Conservation (phyloP, 768 basidiomycete species). For the Rhodotorula taiwanensis region DNA sequence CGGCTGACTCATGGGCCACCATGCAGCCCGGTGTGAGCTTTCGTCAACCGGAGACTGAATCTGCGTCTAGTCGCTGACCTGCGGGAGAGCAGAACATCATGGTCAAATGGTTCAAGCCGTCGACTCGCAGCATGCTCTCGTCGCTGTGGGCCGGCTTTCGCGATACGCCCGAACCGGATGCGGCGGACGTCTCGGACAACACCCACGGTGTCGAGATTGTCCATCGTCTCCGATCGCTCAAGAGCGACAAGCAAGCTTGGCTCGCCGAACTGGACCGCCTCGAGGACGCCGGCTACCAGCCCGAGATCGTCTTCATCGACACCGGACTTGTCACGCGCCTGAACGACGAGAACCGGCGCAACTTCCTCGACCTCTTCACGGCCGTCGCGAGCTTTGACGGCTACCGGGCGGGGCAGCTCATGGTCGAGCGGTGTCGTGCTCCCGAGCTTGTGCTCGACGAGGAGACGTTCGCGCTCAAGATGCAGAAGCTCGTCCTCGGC, state of each 20-base stretch:
- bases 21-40: constrained; percentile 4
- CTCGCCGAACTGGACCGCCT: constrained; percentile 59
- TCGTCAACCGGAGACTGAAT: background rate
- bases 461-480: constrained; percentile 93
- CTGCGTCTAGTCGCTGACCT: background rate
- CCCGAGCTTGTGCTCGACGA: constrained; percentile 84
- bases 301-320: constrained; percentile 93
- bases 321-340: constrained; percentile 89
- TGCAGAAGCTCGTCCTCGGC: constrained; percentile 87
- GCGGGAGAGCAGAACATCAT: constrained; percentile 61
- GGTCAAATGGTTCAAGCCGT: constrained; percentile 86
- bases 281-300: constrained; percentile 67
- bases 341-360: constrained; percentile 68
- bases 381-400: constrained; percentile 96
- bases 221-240: constrained; percentile 58
- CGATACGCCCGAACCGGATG: constrained; percentile 44
- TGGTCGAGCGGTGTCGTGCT: constrained; percentile 87
- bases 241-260: constrained; percentile 59
- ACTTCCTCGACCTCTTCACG: constrained; percentile 94
- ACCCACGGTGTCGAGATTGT: constrained; percentile 53
- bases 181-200: constrained; percentile 33
- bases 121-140: constrained; percentile 57
- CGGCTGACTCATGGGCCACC: background rate
- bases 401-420: constrained; percentile 85
- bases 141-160: constrained; percentile 48